phyloP scores from a whole-genome alignment of 805 yeast species.

The Yueomyces sinensis region DNA sequence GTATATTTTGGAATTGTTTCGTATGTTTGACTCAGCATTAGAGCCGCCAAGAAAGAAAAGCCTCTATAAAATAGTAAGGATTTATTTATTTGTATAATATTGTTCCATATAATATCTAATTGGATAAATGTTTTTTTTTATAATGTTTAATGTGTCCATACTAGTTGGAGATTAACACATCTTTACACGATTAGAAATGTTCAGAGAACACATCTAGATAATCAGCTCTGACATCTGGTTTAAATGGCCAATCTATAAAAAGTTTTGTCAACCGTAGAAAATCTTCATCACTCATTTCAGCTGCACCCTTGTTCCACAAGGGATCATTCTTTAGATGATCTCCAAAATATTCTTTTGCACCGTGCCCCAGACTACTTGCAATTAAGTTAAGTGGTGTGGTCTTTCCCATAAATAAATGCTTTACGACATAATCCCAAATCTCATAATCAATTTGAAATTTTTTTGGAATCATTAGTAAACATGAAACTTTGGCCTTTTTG shows the following conservation, averaged over 20 bases:
- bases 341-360: constrained; percentile 46
- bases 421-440: constrained; percentile 55
- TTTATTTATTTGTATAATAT: too few species aligned
- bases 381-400: constrained; percentile 33
- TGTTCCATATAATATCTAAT: too few species aligned
- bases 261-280: constrained; percentile 34
- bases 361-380: constrained; percentile 59
- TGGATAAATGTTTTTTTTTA: too few species aligned
- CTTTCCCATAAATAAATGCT: constrained; percentile 39
- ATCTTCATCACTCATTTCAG: constrained; percentile 43
- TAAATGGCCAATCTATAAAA: constrained; percentile 76
- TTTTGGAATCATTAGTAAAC: constrained; percentile 44
- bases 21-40: background rate
- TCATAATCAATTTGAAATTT: constrained; percentile 34
- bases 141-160: too few species aligned
- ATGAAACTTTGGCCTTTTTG: constrained; percentile 16
- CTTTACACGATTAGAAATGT: background rate
- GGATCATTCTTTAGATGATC: constrained; percentile 23
- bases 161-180: too few species aligned
- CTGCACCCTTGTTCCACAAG: constrained; percentile 32
- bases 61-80: too few species aligned
- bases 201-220: constrained; percentile 26
- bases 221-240: constrained; percentile 41
- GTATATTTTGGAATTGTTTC: background rate
- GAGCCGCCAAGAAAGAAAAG: too few species aligned